phyloP scores from a whole-genome alignment of 2,329 filamentous ascomycete genomes.

The Pestalotiopsis sp. region DNA sequence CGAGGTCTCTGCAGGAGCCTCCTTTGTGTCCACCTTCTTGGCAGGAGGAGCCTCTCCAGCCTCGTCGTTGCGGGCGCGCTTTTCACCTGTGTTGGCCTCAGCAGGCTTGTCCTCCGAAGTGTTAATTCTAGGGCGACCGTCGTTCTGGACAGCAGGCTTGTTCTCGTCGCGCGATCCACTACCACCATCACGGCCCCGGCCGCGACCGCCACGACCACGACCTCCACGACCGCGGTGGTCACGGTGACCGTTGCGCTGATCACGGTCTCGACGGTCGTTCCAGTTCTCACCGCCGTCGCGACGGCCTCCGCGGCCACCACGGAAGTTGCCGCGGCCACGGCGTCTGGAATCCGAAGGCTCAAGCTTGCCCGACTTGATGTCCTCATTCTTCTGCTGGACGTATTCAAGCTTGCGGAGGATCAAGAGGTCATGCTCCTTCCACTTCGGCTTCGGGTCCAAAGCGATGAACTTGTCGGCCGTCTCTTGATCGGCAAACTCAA shows the following conservation, averaged over 20 bases:
- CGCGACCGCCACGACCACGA: constrained; percentile 37
- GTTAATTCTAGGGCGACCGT: constrained; percentile 46
- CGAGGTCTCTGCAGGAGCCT: constrained; percentile 28
- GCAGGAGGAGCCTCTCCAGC: constrained; percentile 49
- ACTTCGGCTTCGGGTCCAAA: constrained; percentile 80
- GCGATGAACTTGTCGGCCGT: constrained; percentile 78
- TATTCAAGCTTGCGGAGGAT: constrained; percentile 91
- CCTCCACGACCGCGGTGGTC: constrained; percentile 45
- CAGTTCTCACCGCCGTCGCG: constrained; percentile 58
- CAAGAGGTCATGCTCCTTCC: constrained; percentile 76
- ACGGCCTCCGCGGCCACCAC: constrained; percentile 41
- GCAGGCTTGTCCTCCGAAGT: constrained; percentile 40
- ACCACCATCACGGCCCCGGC: constrained; percentile 41
- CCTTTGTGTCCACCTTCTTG: constrained; percentile 65
- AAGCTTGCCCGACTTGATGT: constrained; percentile 72
- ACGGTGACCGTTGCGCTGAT: constrained; percentile 62
- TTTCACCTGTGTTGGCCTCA: constrained; percentile 41
- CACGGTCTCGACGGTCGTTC: constrained; percentile 65
- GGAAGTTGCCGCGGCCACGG: constrained; percentile 24
- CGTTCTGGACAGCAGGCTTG: constrained; percentile 23
- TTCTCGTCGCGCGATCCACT: constrained; percentile 35
- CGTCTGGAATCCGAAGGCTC: constrained; percentile 53
- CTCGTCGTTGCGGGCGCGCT: constrained; percentile 56
- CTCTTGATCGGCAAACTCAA: constrained; percentile 85
- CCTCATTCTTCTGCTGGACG: constrained; percentile 73